Evolutionary conservation across 2,329 filamentous ascomycete genomes (phyloP).

Genomic region (Sporothrix pseudoabietina): DNA sequence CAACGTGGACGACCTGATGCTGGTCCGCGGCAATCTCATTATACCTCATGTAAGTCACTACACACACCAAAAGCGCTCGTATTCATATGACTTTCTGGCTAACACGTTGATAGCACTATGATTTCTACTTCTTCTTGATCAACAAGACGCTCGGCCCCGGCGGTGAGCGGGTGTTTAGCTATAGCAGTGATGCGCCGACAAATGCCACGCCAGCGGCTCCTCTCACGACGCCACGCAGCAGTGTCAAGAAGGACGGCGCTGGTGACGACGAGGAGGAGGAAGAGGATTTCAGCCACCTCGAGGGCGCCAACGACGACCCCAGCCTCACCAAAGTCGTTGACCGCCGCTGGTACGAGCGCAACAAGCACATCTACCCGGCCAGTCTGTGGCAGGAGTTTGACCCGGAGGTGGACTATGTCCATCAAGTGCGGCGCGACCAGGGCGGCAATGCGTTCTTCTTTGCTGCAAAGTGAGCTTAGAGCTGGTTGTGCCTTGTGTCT

Average conservation of each 20-base stretch:
- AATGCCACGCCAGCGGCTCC: conserved; percentile 1
- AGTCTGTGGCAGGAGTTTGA: conserved; percentile 96
- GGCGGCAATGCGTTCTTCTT: conserved; percentile 96
- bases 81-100: background rate
- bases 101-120: conserved; percentile 71
- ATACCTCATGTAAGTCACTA: conserved; percentile 78
- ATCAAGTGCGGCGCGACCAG: conserved; percentile 75
- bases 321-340: conserved; percentile 90
- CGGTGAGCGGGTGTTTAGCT: conserved; percentile 75
- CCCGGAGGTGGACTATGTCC: conserved; percentile 80
- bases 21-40: conserved; percentile 87
- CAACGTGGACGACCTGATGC: conserved; percentile 91
- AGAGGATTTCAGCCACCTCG: conserved; percentile 57
- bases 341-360: conserved; percentile 92
- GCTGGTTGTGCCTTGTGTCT: background rate
- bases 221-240: conserved; percentile 27
- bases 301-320: conserved; percentile 78
- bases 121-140: conserved; percentile 95
- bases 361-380: conserved; percentile 97
- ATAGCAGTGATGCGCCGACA: conserved; percentile 55
- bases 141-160: conserved; percentile 79
- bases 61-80: background rate
- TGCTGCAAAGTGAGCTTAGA: conserved; percentile 46
- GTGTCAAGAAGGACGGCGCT: conserved; percentile 28
- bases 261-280: conserved; percentile 14